Base-by-base conservation (phyloP, 805 yeast species). In the Komagataella mondaviorum region DNA sequence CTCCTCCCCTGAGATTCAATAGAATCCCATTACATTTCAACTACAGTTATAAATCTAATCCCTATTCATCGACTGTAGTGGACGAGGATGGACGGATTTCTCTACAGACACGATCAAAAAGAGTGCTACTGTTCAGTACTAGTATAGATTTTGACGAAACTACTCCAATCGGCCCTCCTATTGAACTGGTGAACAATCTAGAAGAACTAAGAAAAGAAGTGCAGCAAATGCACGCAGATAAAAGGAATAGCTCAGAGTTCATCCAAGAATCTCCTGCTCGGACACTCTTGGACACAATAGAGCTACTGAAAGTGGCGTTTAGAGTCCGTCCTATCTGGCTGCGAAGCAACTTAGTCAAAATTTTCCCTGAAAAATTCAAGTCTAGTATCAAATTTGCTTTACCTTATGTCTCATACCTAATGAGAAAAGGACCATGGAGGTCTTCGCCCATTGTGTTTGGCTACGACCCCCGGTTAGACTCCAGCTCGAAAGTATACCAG, bases 361-460 rank as follows among this genome's bases (percentile, higher is more conserved):
- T 81, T 50, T 69, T 81, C 3, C 83, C 87, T 0, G 60, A 63
- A 54, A 71, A 59, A 52, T 68, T 64, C 56, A 68, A 64, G 57
- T 63, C 64, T 60, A 79, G 60, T 55, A 60, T 91, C 47, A 81
- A 85, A 57, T 81, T 77, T 55, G 95, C 96, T 0, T 64, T 93
- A 49, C 96, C 98, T 0, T 83, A 86, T 62, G 85, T 88, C 0
- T 76, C 96, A 0, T 93, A 81, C 62, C 76, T 88, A 46, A 85
- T 81, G 62, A 80, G 85, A 44, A 85, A 85, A 60, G 99, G 99
- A 0, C 99, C 98, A 0, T 93, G 96, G 96, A 75, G 98, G 58
- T 88, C 88, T 54, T 79, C 93, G 8, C 88, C 84, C 62, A 81
- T 89, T 47, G 76, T 71, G 56, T 80, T 81, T 57, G 97, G 96